Evolutionary conservation across 495 filamentous ascomycete genomes (phyloP), one percentile per base, ranked within the genome.

Genomic region (Paragyromitra xinjiangensis): DNA sequence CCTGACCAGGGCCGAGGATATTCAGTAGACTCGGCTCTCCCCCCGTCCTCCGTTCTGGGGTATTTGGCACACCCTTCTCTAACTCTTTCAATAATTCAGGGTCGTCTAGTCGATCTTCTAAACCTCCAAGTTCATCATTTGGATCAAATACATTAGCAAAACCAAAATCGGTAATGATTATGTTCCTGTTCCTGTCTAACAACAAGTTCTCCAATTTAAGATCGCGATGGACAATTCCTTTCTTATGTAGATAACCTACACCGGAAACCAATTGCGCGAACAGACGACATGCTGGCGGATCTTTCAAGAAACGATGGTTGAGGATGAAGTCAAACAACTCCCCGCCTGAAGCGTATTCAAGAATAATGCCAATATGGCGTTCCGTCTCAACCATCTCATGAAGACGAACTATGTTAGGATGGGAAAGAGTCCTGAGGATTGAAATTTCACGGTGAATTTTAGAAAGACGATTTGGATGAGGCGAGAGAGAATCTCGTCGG

Each of bases 341-440:
- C 73, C 95, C 95, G 12, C 95, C 95, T 3, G 96, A 98, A 3
- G 95, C 95, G 80, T 98, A 99, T 83, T 99, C 95, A 80, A 99
- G 89, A 74, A 99, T 95, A 83, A 99, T 98, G 77, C 95, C 95
- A 81, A 98, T 98, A 77, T 97, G 93, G 42, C 93, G 90, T 79
- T 97, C 93, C 0, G 95, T 98, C 83, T 98, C 94, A 16, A 96
- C 94, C 94, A 99, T 98, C 85, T 99, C 97, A 82, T 98, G 95
- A 59, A 99, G 87, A 64, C 92, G 91, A 40, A 99, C 96, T 82
- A 99, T 99, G 82, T 99, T 98, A 2, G 95, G 94, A 83, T 99
- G 95, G 0, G 90, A 91, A 24, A 94, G 91, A 55, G 91, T 93
- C 74, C 90, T 89, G 51, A 99, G 85, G 72, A 99, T 99, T 51